These are phyloP conservation scores for Fraxinus baroniana DNA, from an alignment of 305 asterid species.

Conservation along the genomic window DNA sequence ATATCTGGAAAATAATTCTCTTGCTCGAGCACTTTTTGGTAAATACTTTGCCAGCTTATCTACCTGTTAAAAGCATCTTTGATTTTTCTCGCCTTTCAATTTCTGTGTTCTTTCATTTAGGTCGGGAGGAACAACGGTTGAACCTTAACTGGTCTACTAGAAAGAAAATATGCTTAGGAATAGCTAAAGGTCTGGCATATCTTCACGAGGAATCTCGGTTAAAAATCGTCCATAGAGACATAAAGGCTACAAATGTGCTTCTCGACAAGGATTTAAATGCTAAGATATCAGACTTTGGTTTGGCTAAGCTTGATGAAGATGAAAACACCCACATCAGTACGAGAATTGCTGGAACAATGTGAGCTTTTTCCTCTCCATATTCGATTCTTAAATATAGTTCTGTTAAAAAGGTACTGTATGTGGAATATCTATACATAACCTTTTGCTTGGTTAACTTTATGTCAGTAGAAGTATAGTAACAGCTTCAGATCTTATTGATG, in stretches of 20 bases:
- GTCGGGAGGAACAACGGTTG: constrained; percentile 55
- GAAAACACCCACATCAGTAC: constrained; percentile 95
- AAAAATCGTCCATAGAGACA: constrained; percentile 88
- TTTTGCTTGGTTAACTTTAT: neutral
- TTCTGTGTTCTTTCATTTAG: constrained; percentile 34
- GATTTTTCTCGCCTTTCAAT: constrained; percentile 6
- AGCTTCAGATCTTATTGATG: neutral
- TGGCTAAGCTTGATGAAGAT: constrained; percentile 92
- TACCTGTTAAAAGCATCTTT: neutral
- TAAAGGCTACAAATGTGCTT: constrained; percentile 86
- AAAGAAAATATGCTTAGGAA: constrained; percentile 67
- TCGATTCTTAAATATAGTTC: neutral
- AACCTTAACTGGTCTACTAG: constrained; percentile 80
- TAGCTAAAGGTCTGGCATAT: constrained; percentile 84
- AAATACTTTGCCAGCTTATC: constrained; percentile 4
- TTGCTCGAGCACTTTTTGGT: constrained; percentile 91
- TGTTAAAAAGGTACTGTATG: neutral
- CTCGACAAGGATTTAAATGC: constrained; percentile 77
- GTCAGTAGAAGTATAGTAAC: neutral
- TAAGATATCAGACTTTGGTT: constrained; percentile 89
- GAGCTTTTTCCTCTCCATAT: constrained; percentile 16
- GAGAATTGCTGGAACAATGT: constrained; percentile 89
- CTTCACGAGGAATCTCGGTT: constrained; percentile 91
- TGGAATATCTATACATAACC: neutral
- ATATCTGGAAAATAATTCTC: constrained; percentile 81